Conservation (phyloP, 805 yeast species). For the Metschnikowia proteae region DNA sequence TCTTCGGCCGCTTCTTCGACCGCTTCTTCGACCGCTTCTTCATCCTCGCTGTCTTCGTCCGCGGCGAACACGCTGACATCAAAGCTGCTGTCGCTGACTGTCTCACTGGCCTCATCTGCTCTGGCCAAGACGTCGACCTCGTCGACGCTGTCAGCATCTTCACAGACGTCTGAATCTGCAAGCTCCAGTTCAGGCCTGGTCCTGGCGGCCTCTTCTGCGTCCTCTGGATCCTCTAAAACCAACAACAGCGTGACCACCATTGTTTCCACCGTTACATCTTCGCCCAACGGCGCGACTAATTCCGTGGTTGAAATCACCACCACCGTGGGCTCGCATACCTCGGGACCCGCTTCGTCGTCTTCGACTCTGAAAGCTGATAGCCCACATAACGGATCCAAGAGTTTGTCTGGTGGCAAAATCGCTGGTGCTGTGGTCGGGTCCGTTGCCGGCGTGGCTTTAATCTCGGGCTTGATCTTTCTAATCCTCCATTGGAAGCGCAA, state of each 20-base stretch:
- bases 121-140: neutral
- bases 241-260: conserved; percentile 17
- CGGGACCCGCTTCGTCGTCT: conserved; percentile 8
- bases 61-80: neutral
- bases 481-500: conserved; percentile 40
- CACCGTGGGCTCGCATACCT: conserved; percentile 13
- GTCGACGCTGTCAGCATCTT: neutral
- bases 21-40: conserved; percentile 2
- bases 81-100: neutral
- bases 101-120: neutral
- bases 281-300: conserved; percentile 11
- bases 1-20: no score
- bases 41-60: conserved; percentile 10
- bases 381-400: conserved; percentile 8
- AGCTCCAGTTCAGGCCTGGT: neutral
- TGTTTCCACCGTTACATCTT: conserved; percentile 19
- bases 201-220: neutral
- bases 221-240: conserved; percentile 7
- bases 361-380: conserved; percentile 7
- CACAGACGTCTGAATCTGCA: neutral
- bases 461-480: conserved; percentile 34
- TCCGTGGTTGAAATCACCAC: conserved; percentile 23
- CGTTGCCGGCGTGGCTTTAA: conserved; percentile 32
- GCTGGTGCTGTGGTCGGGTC: conserved; percentile 44
- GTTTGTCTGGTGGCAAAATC: conserved; percentile 37